phyloP scores from a whole-genome alignment of 306 rosid genomes.

The Hippophae rhamnoides region DNA sequence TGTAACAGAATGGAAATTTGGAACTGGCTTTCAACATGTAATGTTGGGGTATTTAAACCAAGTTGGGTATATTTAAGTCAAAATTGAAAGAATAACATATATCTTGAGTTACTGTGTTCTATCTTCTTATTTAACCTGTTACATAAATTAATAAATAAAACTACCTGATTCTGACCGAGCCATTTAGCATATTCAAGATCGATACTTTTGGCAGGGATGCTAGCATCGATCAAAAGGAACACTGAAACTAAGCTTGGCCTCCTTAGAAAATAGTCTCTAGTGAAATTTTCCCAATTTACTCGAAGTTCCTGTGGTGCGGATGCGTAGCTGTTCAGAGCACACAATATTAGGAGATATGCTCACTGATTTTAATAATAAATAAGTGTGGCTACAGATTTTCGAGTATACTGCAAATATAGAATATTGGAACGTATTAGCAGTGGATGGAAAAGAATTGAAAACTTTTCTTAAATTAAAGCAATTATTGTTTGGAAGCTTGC shows the following conservation, averaged over 20 bases:
- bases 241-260: conserved; percentile 81
- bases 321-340: conserved; percentile 55
- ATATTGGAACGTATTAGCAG: neutral
- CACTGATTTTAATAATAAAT: too few species aligned
- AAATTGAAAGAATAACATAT: neutral
- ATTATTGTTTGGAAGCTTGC: neutral
- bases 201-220: conserved; percentile 81
- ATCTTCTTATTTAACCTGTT: neutral
- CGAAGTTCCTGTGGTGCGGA: conserved; percentile 87
- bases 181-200: conserved; percentile 95
- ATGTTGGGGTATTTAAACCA: too few species aligned
- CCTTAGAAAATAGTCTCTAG: conserved; percentile 81
- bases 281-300: conserved; percentile 79
- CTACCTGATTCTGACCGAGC: conserved; percentile 96
- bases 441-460: neutral
- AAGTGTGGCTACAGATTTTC: too few species aligned
- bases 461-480: neutral
- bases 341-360: neutral
- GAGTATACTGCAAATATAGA: too few species aligned
- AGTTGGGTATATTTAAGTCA: neutral
- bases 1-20: too few species aligned
- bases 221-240: conserved; percentile 93
- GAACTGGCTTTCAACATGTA: too few species aligned
- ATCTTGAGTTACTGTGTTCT: neutral
- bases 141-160: neutral